A percentile compares a stretch with the other conserved stretches of the same genome.
phyloP scores from a whole-genome alignment of 2,329 filamentous ascomycete species.

The Ophidiomyces ophidiicola region DNA sequence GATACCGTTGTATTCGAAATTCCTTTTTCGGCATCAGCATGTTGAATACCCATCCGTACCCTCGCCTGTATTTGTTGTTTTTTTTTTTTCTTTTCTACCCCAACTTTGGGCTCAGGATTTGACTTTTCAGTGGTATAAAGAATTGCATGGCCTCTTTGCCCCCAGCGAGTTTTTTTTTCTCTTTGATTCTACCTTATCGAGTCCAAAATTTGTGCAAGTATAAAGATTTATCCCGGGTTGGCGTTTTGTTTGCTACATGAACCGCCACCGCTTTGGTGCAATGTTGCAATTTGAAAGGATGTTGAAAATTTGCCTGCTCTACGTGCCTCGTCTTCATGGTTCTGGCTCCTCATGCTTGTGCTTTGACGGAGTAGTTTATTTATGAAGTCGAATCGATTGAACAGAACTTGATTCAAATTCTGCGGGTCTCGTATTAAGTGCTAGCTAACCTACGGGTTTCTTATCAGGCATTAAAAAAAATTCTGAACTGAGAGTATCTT shows the following conservation, averaged over 20 bases:
- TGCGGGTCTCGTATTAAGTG: too few species aligned
- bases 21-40: conserved; percentile 1
- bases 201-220: conserved; percentile 7
- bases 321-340: too few species aligned
- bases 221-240: conserved; percentile 3
- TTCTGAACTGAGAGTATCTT: too few species aligned
- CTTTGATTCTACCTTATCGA: neutral
- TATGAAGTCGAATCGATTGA: too few species aligned
- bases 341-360: too few species aligned
- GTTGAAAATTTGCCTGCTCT: too few species aligned
- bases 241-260: conserved; percentile 1
- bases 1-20: conserved; percentile 2
- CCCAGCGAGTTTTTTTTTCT: conserved; percentile 1
- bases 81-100: neutral
- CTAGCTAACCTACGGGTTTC: too few species aligned
- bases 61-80: neutral
- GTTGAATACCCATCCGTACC: conserved; percentile 8
- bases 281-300: too few species aligned
- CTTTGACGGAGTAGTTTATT: too few species aligned
- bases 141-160: conserved; percentile 6
- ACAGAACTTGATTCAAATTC: too few species aligned
- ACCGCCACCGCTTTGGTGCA: too few species aligned
- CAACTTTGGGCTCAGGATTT: neutral
- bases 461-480: too few species aligned
- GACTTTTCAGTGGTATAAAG: conserved; percentile 4